Base-by-base conservation (phyloP, 2,329 filamentous ascomycete species). In the Macrophomina phaseolina region DNA sequence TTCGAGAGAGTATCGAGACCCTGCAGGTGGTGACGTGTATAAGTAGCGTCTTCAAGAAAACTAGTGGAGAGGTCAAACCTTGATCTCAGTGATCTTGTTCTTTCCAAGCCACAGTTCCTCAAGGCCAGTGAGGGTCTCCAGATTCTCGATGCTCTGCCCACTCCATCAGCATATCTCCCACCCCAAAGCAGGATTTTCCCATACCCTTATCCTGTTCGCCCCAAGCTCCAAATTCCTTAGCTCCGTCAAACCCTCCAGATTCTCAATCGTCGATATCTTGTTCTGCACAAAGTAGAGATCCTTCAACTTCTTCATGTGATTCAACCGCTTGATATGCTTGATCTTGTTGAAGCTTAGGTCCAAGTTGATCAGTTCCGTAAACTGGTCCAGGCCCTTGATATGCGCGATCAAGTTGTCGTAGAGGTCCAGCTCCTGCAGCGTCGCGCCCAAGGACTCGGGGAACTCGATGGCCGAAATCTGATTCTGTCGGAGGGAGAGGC, bases 271-370 rank as follows among this genome's bases (percentile, higher is more conserved):
- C 71, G 86, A 86, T 76, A 99, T 97, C 79, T 95, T 95, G 81
- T 99, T 98, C 76, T 97, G 92, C 60, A 98, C 93, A 72, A 99
- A 91, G 78, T 91, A 99, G 3, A 99, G 78, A 71, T 98, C 93
- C 69, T 86, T 90, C 67, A 98, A 85, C 64, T 93, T 86, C 28
- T 82, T 90, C 67, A 99, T 82, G 73, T 94, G 91, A 67, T 86
- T 86, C 70, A 98, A 82, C 73, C 94, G 89, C 80, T 97, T 97
- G 82, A 99, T 97, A 80, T 97, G 94, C 79, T 97, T 97, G 82
- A 99, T 94, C 83, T 98, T 98, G 84, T 99, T 99, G 87, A 97
- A 99, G 78, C 92, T 96, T 62, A 99, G 85, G 77, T 99, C 95
- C 65, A 99, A 87, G 66, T 83, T 90, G 5, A 87, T 92, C 64